Percentiles rank a stretch among this genome's conserved stretches.
Conservation (phyloP, 1,139 yeast genomes). For the Magnusiomyces ingens region DNA sequence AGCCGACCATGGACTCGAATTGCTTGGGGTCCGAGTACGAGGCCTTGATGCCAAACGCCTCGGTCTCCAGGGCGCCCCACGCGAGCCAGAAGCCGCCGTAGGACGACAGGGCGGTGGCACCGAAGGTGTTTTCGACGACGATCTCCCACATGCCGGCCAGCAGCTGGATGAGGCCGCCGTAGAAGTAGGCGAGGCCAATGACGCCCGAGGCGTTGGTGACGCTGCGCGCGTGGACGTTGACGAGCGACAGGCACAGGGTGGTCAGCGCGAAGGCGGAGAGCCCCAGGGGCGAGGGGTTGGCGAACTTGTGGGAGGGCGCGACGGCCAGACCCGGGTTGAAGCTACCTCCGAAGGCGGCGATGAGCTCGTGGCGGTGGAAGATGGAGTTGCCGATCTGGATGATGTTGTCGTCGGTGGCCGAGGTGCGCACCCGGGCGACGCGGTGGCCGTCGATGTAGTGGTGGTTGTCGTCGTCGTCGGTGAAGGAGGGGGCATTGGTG, state of each 20-base stretch:
- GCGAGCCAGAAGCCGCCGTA: conserved; percentile 87
- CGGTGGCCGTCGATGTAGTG: background rate
- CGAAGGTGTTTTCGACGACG: conserved; percentile 68
- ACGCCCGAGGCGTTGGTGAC: conserved; percentile 46
- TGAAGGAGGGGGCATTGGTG: no score
- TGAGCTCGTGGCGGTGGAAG: conserved; percentile 52
- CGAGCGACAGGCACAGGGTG: conserved; percentile 67
- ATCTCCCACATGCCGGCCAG: conserved; percentile 74
- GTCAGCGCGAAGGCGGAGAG: conserved; percentile 77
- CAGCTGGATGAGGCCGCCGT: conserved; percentile 74
- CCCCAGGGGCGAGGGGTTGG: conserved; percentile 85
- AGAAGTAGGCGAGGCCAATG: conserved; percentile 72
- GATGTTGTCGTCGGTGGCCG: conserved; percentile 41
- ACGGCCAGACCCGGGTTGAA: conserved; percentile 55
- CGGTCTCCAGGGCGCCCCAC: conserved; percentile 59
- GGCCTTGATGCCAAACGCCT: conserved; percentile 63
- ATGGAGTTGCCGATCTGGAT: conserved; percentile 65
- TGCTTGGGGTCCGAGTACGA: conserved; percentile 43
- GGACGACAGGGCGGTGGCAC: conserved; percentile 75
- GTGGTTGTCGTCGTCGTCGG: background rate
- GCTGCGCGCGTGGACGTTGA: conserved; percentile 54
- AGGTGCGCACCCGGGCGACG: conserved; percentile 13
- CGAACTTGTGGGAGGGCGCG: conserved; percentile 63
- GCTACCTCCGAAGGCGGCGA: conserved; percentile 63
- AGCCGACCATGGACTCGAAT: conserved; percentile 57